These are phyloP conservation scores for Glomus cerebriforme DNA, from an alignment of 192 early-diverging fungal species.

Conservation along the genomic window DNA sequence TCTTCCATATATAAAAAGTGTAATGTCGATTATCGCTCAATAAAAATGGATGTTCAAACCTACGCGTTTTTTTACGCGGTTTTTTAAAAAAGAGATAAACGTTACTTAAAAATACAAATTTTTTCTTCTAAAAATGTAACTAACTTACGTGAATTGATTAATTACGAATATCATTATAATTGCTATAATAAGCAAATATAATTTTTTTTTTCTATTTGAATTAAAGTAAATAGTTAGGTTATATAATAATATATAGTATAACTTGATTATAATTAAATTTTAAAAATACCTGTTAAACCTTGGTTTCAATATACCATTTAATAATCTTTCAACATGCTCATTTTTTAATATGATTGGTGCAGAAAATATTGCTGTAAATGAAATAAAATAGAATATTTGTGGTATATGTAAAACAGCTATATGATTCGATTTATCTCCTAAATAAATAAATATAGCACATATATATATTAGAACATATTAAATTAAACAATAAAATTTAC, in stretches of 20 bases:
- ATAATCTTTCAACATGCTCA: neutral
- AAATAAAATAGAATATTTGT: conserved; percentile 85
- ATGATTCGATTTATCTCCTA: conserved; percentile 87
- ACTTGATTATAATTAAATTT: neutral
- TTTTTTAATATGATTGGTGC: conserved; percentile 46
- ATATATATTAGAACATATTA: neutral
- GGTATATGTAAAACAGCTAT: conserved; percentile 74
- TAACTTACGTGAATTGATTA: conserved; percentile 56
- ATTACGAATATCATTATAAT: conserved; percentile 46
- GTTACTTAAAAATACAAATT: neutral
- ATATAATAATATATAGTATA: no score
- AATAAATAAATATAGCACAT: neutral
- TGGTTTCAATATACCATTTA: neutral
- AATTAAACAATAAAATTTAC: neutral
- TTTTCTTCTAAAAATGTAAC: neutral
- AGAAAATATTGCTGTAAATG: conserved; percentile 56
- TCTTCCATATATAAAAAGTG: conserved; percentile 93
- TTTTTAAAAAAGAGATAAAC: no score
- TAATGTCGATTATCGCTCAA: conserved; percentile 96
- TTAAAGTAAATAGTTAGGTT: no score
- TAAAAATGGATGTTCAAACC: conserved; percentile 90
- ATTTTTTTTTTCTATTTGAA: neutral
- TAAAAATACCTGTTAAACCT: neutral
- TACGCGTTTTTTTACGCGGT: conserved; percentile 36
- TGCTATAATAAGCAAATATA: neutral